Evolutionary conservation across 2,329 filamentous ascomycete species (phyloP).

Genomic region (Paecilomyces formosus): DNA sequence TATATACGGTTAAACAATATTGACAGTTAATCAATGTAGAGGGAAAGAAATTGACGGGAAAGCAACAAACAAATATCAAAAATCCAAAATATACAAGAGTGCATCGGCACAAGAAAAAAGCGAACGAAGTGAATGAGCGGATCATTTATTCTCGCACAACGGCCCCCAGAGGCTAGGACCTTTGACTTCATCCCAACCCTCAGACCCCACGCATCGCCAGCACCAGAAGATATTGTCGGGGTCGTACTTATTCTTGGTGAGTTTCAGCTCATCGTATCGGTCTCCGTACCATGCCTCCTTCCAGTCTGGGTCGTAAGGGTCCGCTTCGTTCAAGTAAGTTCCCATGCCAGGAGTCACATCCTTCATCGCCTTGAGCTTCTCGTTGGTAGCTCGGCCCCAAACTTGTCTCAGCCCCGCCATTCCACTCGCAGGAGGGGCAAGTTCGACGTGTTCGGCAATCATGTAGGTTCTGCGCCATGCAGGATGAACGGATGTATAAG

Average conservation of each 20-base stretch:
- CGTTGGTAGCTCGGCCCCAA: constrained; percentile 30
- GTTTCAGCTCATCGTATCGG: constrained; percentile 20
- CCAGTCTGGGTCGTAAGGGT: constrained; percentile 33
- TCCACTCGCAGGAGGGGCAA: constrained; percentile 7
- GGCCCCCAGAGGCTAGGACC: no score
- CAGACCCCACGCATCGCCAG: constrained; percentile 12
- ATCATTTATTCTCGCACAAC: no score
- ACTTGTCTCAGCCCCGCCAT: constrained; percentile 17
- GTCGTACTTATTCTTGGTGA: constrained; percentile 24
- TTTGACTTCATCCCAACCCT: no score
- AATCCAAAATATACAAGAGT: no score
- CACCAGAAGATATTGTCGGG: constrained; percentile 20
- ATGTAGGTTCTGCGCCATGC: not conserved
- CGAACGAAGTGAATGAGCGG: no score
- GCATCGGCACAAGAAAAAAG: no score
- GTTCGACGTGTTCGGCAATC: not conserved
- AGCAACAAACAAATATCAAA: no score
- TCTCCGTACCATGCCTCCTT: constrained; percentile 34
- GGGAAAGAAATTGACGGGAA: no score
- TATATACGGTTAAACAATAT: no score
- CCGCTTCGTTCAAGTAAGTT: constrained; percentile 32
- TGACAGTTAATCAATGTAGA: no score
- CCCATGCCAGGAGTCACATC: constrained; percentile 15
- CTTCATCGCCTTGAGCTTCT: constrained; percentile 11
- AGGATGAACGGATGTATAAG: not conserved